Base-by-base conservation (phyloP, 108 stramenopile species). In the Cyclostephanos tholiformis region DNA sequence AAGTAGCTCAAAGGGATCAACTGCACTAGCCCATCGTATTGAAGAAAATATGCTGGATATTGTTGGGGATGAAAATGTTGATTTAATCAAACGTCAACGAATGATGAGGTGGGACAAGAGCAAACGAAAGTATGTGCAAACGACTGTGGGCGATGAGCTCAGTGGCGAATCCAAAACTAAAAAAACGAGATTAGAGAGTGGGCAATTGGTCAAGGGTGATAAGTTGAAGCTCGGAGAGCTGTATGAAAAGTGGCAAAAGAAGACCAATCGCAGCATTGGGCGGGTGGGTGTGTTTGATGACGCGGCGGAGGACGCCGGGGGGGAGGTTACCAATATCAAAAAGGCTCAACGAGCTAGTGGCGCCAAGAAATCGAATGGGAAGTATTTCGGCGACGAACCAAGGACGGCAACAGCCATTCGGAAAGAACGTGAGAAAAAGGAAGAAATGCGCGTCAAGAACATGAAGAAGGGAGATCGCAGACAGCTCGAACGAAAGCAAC, bases 31-130 rank as follows among this genome's bases (percentile, higher is more conserved):
- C 13, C 39, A 75, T 57, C 80, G 90, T 51, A 75, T 93, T 20
- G 96, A 97, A 73, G 92, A 96, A 43, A 90, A 94, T 35, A 91
- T 99, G 87, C 74, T 99, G 11, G 99, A 98, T 62, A 88, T 98
- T 62, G 96, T 95, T 20, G 97, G 97, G 14, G 99, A 99, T 68
- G 97, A 98, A 57, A 89, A 93, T 22, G 79, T 88, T n/a, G 92
- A 95, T 60, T 70, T 97, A 77, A 86, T 92, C 10, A 90, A 95
- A 72, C 89, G 87, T 56, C 93, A 97, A 63, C 84, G 94, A 8
- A 92, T 98, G 85, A 88, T 95, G 88, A 84, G 96, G 74, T 99
- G 99, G 99, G 99, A 99, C 80, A 94, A 93, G 63, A 88, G 95
- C 38, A 97, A 95, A 60, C 80, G 90, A 56, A 96, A 94, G 68